These are phyloP conservation scores for Pythium insidiosum DNA, from an alignment of 352 stramenopile species.

Conservation along the genomic window DNA sequence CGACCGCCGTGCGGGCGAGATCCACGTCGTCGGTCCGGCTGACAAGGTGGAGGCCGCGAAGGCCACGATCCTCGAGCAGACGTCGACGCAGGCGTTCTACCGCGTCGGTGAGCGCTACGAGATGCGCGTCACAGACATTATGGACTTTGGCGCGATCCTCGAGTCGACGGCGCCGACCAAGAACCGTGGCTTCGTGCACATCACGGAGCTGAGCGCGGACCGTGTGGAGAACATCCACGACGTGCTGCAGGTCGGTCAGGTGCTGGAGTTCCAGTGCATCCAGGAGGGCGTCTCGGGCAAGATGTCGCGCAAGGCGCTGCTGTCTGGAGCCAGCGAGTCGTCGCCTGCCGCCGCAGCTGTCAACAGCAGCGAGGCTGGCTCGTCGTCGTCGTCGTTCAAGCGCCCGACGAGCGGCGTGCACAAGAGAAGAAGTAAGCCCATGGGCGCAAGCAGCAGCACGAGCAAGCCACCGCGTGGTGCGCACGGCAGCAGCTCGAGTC, in stretches of 20 bases:
- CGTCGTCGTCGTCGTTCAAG: constrained; percentile 5
- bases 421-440: constrained; percentile 14
- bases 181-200: constrained; percentile 92
- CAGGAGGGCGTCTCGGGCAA: constrained; percentile 71
- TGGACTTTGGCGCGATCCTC: constrained; percentile 94
- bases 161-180: constrained; percentile 53
- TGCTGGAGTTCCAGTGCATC: constrained; percentile 76
- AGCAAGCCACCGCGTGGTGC: not conserved
- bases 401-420: constrained; percentile 5
- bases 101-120: constrained; percentile 86
- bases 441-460: not conserved
- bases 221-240: constrained; percentile 63
- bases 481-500: constrained; percentile 3
- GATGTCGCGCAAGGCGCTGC: constrained; percentile 66
- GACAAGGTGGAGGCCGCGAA: constrained; percentile 74
- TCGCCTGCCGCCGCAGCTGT: not conserved
- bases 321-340: constrained; percentile 6
- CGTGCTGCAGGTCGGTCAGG: constrained; percentile 52
- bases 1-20: constrained; percentile 79
- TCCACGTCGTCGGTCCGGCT: constrained; percentile 82
- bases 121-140: constrained; percentile 90
- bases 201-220: constrained; percentile 84
- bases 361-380: not conserved
- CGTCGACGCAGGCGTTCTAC: constrained; percentile 45
- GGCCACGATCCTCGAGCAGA: constrained; percentile 49